Base-by-base conservation (phyloP, 495 filamentous ascomycete species). In the Lophium mytilinum region DNA sequence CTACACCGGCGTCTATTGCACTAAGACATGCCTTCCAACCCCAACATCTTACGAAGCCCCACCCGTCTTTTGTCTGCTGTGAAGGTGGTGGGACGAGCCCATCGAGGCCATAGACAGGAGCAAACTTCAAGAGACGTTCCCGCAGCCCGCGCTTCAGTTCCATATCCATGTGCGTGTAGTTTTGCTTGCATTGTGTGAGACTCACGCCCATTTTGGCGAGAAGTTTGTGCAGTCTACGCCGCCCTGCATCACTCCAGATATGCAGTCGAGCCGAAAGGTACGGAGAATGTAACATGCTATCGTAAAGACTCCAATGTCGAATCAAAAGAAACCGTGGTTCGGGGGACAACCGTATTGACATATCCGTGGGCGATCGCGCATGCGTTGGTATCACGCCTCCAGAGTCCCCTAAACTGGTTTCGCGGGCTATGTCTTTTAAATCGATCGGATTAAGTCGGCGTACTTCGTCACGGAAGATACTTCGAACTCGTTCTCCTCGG, bases 81-180 rank as follows among this genome's bases (percentile, higher is more conserved):
- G 78, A 78, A 9, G 73, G 71, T 34, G 77, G 72, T 3, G 91
- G 92, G 3, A 97, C 90, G 48, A 98, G 79, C 18, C 89, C 94
- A 64, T 96, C 90, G 9, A 98, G 78, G 33, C 91, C 90, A 70
- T 96, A 97, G 57, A 90, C 73, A 1, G 89, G 87, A 0, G 90
- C 90, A 63, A 95, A 96, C 58, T 89, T 90, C 37, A 95, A 78
- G 1, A 98, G 76, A 45, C 92, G 86, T 49, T 85, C 78, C n/a
- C 91, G 83, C 19, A 98, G 74, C 11, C 86, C 87, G 19, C 88
- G 84, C 72, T 98, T 98, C 37, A 98, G 73, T 66, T 93, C 84
- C 87, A 97, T 92, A 68, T 98, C 94, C 90, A 98, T 96, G 71
- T 98, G 93, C 1, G 90, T 88, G 68, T 98, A 98, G 65, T 80